A percentile compares a stretch with the other conserved stretches of the same genome.
phyloP scores from a whole-genome alignment of 31 red algal genomes.

The Asparagopsis taxiformis region DNA sequence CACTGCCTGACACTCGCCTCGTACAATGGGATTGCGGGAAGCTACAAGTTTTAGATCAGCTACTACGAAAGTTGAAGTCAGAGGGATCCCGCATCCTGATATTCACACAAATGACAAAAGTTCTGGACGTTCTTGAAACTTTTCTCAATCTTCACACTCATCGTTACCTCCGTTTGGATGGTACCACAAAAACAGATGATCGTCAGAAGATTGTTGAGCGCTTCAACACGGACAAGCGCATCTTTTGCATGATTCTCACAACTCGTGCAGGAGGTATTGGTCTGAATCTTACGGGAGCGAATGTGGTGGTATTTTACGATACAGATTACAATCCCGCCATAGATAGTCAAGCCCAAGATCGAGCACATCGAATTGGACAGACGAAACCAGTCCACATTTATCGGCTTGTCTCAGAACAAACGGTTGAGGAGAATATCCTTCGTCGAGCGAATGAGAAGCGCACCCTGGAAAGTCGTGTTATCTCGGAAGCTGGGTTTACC shows the following conservation, averaged over 20 bases:
- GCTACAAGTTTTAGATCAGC: conserved; percentile 68
- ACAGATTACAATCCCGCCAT: conserved; percentile 93
- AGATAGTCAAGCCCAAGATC: conserved; percentile 94
- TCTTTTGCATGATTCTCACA: conserved; percentile 90
- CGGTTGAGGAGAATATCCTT: conserved; percentile 94
- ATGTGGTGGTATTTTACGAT: conserved; percentile 96
- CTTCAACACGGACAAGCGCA: conserved; percentile 77
- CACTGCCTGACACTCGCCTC: conserved; percentile 83
- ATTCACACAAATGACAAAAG: conserved; percentile 85
- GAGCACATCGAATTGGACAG: conserved; percentile 92
- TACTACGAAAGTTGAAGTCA: conserved; percentile 61
- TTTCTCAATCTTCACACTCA: conserved; percentile 86
- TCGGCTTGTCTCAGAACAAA: conserved; percentile 79
- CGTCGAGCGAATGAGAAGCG: conserved; percentile 80
- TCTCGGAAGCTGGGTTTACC: conserved; percentile 74
- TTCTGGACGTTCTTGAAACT: conserved; percentile 94
- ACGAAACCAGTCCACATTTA: conserved; percentile 84
- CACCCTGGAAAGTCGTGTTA: conserved; percentile 76
- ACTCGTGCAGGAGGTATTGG: conserved; percentile 79
- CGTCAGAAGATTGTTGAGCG: conserved; percentile 81
- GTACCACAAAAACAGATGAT: conserved; percentile 65
- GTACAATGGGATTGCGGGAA: conserved; percentile 98
- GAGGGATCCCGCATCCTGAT: conserved; percentile 74
- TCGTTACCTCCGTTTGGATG: conserved; percentile 88
- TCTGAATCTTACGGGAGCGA: conserved; percentile 87